These are phyloP conservation scores for Populus alba DNA, from an alignment of 345 rosid species.

Conservation along the genomic window DNA sequence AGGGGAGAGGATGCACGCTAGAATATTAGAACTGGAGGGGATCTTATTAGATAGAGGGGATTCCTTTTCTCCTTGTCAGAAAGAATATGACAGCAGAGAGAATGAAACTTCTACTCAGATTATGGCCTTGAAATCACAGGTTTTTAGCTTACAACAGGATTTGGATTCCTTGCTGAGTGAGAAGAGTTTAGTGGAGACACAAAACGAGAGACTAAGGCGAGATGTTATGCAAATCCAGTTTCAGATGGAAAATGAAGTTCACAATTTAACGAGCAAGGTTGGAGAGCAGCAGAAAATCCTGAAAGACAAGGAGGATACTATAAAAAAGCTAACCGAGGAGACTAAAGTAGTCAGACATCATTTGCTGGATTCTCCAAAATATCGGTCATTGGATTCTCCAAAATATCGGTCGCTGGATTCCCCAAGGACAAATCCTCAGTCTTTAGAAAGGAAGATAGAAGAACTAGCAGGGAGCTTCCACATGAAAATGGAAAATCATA, in stretches of 20 bases:
- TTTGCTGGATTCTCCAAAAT: constrained; percentile 34
- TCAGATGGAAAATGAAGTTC: constrained; percentile 20
- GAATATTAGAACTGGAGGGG: constrained; percentile 39
- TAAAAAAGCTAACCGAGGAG: constrained; percentile 40
- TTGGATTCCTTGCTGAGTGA: constrained; percentile 31
- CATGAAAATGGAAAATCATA: constrained; percentile 59
- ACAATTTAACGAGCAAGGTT: constrained; percentile 25
- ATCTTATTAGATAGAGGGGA: constrained; percentile 12
- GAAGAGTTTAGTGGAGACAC: constrained; percentile 30
- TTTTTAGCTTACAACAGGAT: constrained; percentile 30
- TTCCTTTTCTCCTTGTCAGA: constrained; percentile 21
- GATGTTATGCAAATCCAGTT: constrained; percentile 18
- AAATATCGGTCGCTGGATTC: constrained; percentile 12
- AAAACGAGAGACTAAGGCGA: constrained; percentile 21
- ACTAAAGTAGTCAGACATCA: constrained; percentile 26
- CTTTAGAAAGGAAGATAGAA: constrained; percentile 59
- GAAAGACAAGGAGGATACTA: constrained; percentile 32
- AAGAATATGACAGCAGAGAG: constrained; percentile 8
- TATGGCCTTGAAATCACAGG: constrained; percentile 19
- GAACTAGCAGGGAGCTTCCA: constrained; percentile 58
- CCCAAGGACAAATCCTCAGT: constrained; percentile 23
- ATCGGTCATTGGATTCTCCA: neutral
- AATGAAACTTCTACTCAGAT: constrained; percentile 24
- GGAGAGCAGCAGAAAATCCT: constrained; percentile 36
- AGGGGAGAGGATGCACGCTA: constrained; percentile 33